A percentile compares a stretch with the other conserved stretches of the same genome.
Evolutionary conservation across 1,139 yeast genomes (phyloP).

Genomic region (Saccharomyces hybrid): DNA sequence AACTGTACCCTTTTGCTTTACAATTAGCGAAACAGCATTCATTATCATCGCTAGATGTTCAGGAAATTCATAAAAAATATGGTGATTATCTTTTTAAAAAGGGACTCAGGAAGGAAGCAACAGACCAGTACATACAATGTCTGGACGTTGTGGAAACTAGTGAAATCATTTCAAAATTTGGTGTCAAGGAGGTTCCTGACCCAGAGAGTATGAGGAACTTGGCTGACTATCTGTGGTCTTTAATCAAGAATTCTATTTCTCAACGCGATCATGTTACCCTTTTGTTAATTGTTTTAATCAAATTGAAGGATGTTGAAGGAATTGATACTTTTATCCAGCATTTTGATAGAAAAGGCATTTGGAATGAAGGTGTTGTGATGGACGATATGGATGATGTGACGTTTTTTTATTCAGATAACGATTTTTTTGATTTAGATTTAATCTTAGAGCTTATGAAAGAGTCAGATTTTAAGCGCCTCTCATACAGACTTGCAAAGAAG

Average conservation of each 20-base stretch:
- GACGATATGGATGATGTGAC: constrained; percentile 27
- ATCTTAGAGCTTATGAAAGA: constrained; percentile 72
- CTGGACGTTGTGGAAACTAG: constrained; percentile 54
- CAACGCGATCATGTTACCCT: constrained; percentile 75
- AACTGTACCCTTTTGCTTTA: constrained; percentile 66
- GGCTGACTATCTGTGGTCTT: constrained; percentile 54
- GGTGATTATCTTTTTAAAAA: constrained; percentile 66
- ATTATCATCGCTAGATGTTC: constrained; percentile 28
- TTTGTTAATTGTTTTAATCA: constrained; percentile 74
- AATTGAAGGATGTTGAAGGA: constrained; percentile 54
- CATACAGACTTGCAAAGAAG: constrained; percentile 61
- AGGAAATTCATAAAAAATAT: constrained; percentile 53
- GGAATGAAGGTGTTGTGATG: constrained; percentile 32
- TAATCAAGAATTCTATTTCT: constrained; percentile 48
- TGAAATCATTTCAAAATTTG: constrained; percentile 71
- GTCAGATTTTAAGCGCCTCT: constrained; percentile 61
- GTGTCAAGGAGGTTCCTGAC: constrained; percentile 60
- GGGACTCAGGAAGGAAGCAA: constrained; percentile 60
- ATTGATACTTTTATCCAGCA: constrained; percentile 51
- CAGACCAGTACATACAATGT: constrained; percentile 56
- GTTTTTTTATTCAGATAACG: constrained; percentile 26
- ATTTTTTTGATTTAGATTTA: constrained; percentile 55
- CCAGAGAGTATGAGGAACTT: constrained; percentile 35
- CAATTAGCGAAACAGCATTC: constrained; percentile 49
- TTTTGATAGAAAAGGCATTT: constrained; percentile 34